phyloP scores from a whole-genome alignment of 2,329 filamentous ascomycete species.

The Colletotrichum sp. region DNA sequence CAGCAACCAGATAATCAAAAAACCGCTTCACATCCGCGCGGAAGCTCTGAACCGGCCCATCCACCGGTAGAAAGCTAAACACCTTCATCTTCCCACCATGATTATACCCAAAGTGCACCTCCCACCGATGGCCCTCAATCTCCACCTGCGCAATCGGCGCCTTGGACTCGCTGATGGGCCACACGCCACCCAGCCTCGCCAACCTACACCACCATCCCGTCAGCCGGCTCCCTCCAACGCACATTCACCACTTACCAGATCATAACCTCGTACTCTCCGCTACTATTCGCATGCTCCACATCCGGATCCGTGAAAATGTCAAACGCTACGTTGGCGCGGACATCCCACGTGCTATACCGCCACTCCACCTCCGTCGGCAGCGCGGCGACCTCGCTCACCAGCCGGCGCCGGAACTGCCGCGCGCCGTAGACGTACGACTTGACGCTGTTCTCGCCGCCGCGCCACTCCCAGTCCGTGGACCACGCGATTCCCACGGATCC shows the following conservation, averaged over 20 bases:
- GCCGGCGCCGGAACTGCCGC: slow-evolving; percentile 32
- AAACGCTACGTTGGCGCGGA: slow-evolving; percentile 65
- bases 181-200: slow-evolving; percentile 61
- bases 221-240: accelerated
- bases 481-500: slow-evolving; percentile 36
- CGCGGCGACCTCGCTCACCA: slow-evolving; percentile 35
- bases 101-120: slow-evolving; percentile 61
- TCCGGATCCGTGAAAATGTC: slow-evolving; percentile 62
- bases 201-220: slow-evolving; percentile 37
- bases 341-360: slow-evolving; percentile 50
- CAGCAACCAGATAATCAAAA: slow-evolving; percentile 52
- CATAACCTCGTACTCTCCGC: slow-evolving; percentile 67
- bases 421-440: slow-evolving; percentile 51
- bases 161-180: slow-evolving; percentile 36
- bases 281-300: slow-evolving; percentile 30
- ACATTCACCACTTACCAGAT: slow-evolving; percentile 50
- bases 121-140: slow-evolving; percentile 43
- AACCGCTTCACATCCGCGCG: slow-evolving; percentile 59
- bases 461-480: slow-evolving; percentile 47
- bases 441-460: slow-evolving; percentile 40
- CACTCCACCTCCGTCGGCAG: slow-evolving; percentile 40
- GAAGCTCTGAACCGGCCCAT: slow-evolving; percentile 50
- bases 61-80: slow-evolving; percentile 48
- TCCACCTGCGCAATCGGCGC: slow-evolving; percentile 20
- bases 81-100: slow-evolving; percentile 53